A percentile compares a stretch with the other conserved stretches of the same genome.
These are phyloP conservation scores for Solanum hybrid DNA, from an alignment of 305 asterid genomes.

Conservation along the genomic window DNA sequence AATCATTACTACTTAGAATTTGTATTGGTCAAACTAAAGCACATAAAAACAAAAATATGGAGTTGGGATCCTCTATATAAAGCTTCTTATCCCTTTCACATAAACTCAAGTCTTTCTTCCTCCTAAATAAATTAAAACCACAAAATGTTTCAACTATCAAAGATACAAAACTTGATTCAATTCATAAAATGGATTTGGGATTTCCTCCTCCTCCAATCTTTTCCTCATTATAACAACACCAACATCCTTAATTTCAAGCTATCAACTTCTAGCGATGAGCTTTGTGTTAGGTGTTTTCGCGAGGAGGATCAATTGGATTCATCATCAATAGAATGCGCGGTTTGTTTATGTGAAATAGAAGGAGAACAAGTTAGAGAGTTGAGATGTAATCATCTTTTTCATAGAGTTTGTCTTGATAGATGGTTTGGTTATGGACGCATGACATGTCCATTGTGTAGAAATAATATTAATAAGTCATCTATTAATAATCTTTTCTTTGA, in stretches of 20 bases:
- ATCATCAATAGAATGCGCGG: neutral
- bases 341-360: too few relatives aligned
- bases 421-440: slow-evolving; percentile 5
- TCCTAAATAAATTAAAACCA: neutral
- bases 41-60: too few relatives aligned
- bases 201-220: slow-evolving; percentile 10
- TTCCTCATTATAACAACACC: neutral
- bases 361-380: neutral
- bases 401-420: neutral
- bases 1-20: too few relatives aligned
- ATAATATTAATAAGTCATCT: neutral
- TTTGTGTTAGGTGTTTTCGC: neutral
- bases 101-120: neutral
- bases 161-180: neutral
- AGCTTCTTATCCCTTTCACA: neutral
- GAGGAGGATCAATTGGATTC: neutral
- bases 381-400: neutral
- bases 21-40: neutral
- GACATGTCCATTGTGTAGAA: slow-evolving; percentile 12
- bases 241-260: neutral
- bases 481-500: neutral
- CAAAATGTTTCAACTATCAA: neutral
- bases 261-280: neutral
- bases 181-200: slow-evolving; percentile 12
- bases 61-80: neutral